Percentiles rank a stretch among this genome's conserved stretches.
Evolutionary conservation across 1,284 basidiomycete genomes (phyloP).

Genomic region (Rhodotorula sp.): DNA sequence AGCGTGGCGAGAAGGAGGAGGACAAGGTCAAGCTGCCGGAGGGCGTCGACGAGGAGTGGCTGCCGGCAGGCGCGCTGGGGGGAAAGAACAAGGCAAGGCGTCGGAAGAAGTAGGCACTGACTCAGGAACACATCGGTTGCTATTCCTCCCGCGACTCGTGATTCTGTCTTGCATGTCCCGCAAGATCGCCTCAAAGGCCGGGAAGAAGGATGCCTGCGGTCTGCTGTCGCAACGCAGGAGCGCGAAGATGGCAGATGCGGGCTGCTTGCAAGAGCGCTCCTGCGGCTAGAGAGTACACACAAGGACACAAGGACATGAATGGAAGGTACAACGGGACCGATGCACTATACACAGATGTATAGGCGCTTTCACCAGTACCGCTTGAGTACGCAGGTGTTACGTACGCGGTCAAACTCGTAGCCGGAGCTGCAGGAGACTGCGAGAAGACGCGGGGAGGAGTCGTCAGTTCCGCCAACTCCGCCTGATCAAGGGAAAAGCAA

Average conservation of each 20-base stretch:
- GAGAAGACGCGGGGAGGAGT: too few species aligned
- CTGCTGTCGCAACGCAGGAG: not conserved
- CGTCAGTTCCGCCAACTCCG: not conserved
- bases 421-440: conserved; percentile 27
- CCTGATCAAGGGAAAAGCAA: too few species aligned
- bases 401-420: conserved; percentile 14
- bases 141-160: not conserved
- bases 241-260: not conserved
- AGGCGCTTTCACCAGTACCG: conserved; percentile 19
- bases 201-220: too few species aligned
- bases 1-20: conserved; percentile 8
- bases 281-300: not conserved
- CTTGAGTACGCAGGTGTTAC: conserved; percentile 11
- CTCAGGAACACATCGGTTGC: not conserved
- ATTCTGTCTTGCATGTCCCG: not conserved
- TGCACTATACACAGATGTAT: not conserved
- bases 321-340: too few species aligned
- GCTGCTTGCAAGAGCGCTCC: conserved; percentile 2
- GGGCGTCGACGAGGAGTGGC: conserved; percentile 32
- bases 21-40: conserved; percentile 22
- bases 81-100: conserved; percentile 13
- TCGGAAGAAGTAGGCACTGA: conserved; percentile 14
- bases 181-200: not conserved
- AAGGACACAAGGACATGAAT: not conserved
- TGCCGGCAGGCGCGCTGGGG: conserved; percentile 9